Evolutionary conservation across 768 basidiomycete genomes (phyloP).

Genomic region (Trametes meyenii): DNA sequence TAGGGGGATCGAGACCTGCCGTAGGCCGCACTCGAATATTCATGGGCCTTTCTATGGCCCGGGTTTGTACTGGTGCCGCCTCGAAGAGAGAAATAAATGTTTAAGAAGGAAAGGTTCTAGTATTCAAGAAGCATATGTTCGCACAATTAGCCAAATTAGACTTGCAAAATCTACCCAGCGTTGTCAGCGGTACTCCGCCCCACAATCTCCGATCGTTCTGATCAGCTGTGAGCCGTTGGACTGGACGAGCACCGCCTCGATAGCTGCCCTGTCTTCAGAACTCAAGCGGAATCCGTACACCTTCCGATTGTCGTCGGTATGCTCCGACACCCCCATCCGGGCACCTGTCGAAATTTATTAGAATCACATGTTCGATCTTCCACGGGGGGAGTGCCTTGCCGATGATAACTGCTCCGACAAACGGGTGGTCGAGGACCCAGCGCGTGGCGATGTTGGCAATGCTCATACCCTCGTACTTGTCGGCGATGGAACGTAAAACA

Average conservation of each 20-base stretch:
- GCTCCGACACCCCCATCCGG: slow-evolving; percentile 75
- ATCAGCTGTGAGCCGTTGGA: slow-evolving; percentile 69
- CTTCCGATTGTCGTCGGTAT: slow-evolving; percentile 66
- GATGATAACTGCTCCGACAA: slow-evolving; percentile 79
- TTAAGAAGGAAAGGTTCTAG: not conserved
- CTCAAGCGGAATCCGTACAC: slow-evolving; percentile 63
- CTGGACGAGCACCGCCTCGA: slow-evolving; percentile 61
- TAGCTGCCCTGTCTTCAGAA: slow-evolving; percentile 57
- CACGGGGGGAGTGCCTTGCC: slow-evolving; percentile 43
- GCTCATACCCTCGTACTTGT: slow-evolving; percentile 64
- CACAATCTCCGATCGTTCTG: slow-evolving; percentile 77
- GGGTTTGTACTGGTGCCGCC: no score
- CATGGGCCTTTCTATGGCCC: not conserved
- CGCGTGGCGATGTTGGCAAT: slow-evolving; percentile 81
- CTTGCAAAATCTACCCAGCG: no score
- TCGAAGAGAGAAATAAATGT: not conserved
- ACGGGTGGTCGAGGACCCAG: slow-evolving; percentile 80
- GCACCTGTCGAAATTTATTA: slow-evolving; percentile 48
- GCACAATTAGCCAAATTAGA: no score
- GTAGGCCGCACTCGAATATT: not conserved
- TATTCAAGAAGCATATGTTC: no score
- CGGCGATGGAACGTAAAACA: slow-evolving; percentile 63
- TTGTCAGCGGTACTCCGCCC: slow-evolving; percentile 73
- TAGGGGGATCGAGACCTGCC: no score
- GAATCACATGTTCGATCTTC: not conserved